A percentile compares a stretch with the other conserved stretches of the same genome.
Conservation (phyloP, 768 basidiomycete genomes). For the Cystoderma amianthinum region DNA sequence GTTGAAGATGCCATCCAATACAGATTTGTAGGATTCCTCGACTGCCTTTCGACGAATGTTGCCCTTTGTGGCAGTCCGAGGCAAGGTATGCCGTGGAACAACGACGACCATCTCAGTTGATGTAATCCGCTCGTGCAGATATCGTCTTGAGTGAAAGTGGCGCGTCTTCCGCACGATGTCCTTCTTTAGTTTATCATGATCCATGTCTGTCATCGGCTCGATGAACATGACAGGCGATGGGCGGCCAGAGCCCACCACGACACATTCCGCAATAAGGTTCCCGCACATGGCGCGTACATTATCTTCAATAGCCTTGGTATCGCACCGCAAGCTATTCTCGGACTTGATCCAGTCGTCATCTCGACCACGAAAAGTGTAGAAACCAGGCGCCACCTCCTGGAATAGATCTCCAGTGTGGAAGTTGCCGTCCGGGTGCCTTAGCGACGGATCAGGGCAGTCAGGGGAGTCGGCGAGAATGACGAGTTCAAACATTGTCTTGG, state of each 20-base stretch:
- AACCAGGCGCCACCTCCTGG: slow-evolving; percentile 49
- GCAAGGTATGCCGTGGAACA: slow-evolving; percentile 59
- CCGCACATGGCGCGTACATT: slow-evolving; percentile 62
- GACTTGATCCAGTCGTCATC: slow-evolving; percentile 87
- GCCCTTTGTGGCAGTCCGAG: slow-evolving; percentile 75
- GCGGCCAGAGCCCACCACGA: slow-evolving; percentile 71
- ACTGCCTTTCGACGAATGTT: slow-evolving; percentile 75
- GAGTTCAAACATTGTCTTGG: slow-evolving; percentile 53
- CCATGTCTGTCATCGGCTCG: slow-evolving; percentile 49
- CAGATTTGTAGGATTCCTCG: slow-evolving; percentile 52
- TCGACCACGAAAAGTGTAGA: slow-evolving; percentile 62
- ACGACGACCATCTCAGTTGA: slow-evolving; percentile 59
- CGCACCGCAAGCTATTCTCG: slow-evolving; percentile 70
- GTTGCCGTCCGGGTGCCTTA: slow-evolving; percentile 57
- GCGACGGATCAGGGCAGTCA: slow-evolving; percentile 58
- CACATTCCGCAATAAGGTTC: slow-evolving; percentile 61
- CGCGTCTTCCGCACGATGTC: slow-evolving; percentile 69
- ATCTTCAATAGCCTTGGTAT: slow-evolving; percentile 79
- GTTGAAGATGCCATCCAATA: slow-evolving; percentile 58
- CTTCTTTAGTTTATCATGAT: slow-evolving; percentile 53
- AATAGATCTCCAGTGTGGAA: slow-evolving; percentile 85
- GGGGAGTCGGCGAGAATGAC: slow-evolving; percentile 61
- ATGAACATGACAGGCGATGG: slow-evolving; percentile 75
- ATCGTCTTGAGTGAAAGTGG: slow-evolving; percentile 67
- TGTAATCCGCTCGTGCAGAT: slow-evolving; percentile 73